A percentile compares a stretch with the other conserved stretches of the same genome.
These are phyloP conservation scores for Tardiomyces digboiensis DNA, from an alignment of 1,139 yeast species.

Conservation along the genomic window DNA sequence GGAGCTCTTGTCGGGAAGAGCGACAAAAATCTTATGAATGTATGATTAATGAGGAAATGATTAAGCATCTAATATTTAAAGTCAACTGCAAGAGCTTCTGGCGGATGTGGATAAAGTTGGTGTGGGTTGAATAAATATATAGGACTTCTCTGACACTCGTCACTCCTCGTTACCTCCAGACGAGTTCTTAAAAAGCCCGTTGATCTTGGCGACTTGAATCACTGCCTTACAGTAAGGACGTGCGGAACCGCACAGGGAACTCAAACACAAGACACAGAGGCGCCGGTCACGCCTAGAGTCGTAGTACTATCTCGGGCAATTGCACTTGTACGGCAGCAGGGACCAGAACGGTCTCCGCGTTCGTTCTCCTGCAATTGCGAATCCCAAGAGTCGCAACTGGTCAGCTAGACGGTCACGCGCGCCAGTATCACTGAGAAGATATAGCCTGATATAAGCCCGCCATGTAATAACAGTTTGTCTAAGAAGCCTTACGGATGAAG, in stretches of 20 bases:
- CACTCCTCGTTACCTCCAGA: slow-evolving; percentile 39
- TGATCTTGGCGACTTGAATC: slow-evolving; percentile 39
- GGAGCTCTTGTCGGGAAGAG: not conserved
- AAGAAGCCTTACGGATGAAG: slow-evolving; percentile 4
- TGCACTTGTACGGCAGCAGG: not conserved
- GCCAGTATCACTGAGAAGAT: not conserved
- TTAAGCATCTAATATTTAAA: not conserved
- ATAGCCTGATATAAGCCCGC: not conserved
- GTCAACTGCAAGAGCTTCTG: not conserved
- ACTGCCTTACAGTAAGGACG: slow-evolving; percentile 11
- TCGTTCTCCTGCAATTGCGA: not conserved
- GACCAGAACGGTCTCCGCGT: slow-evolving; percentile 14
- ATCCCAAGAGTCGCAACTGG: not conserved
- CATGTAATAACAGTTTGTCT: slow-evolving; percentile 14
- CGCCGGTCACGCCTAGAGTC: not conserved
- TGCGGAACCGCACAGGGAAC: slow-evolving; percentile 1
- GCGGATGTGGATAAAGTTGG: not conserved
- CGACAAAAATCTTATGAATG: slow-evolving; percentile 2
- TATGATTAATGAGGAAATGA: not conserved
- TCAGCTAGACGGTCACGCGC: not conserved
- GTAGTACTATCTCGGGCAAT: not conserved
- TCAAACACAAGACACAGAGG: slow-evolving; percentile 3
- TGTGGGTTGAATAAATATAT: slow-evolving; percentile 29
- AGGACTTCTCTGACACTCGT: slow-evolving; percentile 51
- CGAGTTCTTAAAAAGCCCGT: slow-evolving; percentile 46